Conservation (phyloP, 2,329 filamentous ascomycete species). For the Penicillium sp. region DNA sequence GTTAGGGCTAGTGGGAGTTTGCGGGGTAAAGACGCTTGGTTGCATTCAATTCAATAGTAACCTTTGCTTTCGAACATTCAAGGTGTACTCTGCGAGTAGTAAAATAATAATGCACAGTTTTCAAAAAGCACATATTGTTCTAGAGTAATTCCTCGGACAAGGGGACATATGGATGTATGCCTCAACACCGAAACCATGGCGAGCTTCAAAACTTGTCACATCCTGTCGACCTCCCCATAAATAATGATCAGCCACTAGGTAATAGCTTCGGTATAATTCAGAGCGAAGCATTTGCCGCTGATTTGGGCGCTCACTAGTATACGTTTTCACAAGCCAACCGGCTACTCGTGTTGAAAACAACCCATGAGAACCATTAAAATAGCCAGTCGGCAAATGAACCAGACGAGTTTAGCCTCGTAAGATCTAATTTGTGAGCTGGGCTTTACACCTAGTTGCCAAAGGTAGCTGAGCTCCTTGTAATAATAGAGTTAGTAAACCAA, state of each 20-base stretch:
- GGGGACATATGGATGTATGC: neutral
- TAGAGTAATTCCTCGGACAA: neutral
- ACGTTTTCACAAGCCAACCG: neutral
- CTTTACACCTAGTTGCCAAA: neutral
- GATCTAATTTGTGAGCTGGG: neutral
- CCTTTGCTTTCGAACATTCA: neutral
- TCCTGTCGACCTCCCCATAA: neutral
- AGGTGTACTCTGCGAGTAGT: neutral
- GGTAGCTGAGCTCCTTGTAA: neutral
- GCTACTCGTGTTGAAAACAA: neutral
- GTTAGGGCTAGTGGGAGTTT: neutral
- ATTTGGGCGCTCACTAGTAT: neutral
- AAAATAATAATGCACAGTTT: neutral
- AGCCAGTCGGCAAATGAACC: slow-evolving; percentile 1
- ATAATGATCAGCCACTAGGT: neutral
- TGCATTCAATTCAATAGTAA: neutral
- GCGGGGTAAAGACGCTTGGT: neutral
- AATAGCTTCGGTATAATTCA: slow-evolving; percentile 8
- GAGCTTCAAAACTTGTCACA: no score
- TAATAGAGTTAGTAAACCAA: neutral
- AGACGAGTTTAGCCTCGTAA: neutral
- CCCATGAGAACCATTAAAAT: neutral
- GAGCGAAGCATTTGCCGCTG: slow-evolving; percentile 12
- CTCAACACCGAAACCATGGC: neutral
- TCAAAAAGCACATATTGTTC: neutral